Base-by-base conservation (phyloP, 352 stramenopile genomes). In the Saprolegnia diclina region DNA sequence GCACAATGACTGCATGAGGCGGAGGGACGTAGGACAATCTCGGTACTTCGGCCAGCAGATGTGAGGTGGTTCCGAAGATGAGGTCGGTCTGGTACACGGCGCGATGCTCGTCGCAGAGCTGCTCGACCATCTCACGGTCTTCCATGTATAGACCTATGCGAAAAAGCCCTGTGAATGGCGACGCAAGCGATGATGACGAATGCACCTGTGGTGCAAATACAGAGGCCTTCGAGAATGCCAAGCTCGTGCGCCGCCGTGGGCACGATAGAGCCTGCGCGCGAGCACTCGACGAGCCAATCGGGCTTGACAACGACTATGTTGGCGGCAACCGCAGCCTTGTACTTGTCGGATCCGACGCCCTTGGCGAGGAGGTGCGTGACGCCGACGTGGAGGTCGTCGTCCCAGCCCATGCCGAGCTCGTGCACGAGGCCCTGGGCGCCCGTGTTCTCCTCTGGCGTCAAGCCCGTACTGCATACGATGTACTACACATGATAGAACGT, bases 211-310 rank as follows among this genome's bases (percentile, higher is more conserved):
- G 84, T 90, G 64, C 81, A 90, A 35, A 92, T 71, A 0, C 79
- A 77, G 40, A 92, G 67, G 0, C 84, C 84, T 76, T 90, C 82
- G 1, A 92, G 73, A 18, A 79, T 19, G 0, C 67, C 73, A 0
- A 90, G 71, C 0, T 65, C 26, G 59, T 83, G 90, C 0, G 56
- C 42, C 7, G 72, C 68, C 13, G 71, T 55, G 11, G 85, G 75
- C 3, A 90, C 69, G 22, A 87, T 56, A 44, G 73, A 67, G 19
- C 83, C 71, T 16, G 78, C 73, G 7, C 75, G 74, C 38, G 83
- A 90, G 67, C 81, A 87, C 32, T 89, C 81, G 56, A 90, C 88
- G 14, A 92, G 72, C 84, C 84, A 92, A 29, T 77, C 74, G 5
- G 82, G 74, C 0, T 75, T 77, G 18, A 75, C 74, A 5, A 92